phyloP scores from a whole-genome alignment of 805 yeast genomes.

The Vanderwaltozyma polyspora region DNA sequence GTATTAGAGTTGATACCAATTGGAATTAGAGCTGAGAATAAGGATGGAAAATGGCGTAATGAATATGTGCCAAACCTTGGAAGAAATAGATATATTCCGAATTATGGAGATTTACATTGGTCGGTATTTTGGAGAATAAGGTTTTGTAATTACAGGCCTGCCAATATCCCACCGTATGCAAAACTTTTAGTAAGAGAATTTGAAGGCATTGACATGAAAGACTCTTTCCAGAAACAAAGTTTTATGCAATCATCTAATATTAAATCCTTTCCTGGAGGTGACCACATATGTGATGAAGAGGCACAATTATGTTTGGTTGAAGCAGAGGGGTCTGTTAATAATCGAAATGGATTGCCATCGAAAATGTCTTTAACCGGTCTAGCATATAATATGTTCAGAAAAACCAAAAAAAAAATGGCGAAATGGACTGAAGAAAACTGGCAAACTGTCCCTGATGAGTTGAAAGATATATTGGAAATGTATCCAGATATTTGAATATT shows the following conservation, averaged over 20 bases:
- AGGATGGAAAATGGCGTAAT: slow-evolving; percentile 39
- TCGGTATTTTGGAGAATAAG: slow-evolving; percentile 48
- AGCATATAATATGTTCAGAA: slow-evolving; percentile 5
- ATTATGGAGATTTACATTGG: slow-evolving; percentile 45
- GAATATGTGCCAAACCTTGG: slow-evolving; percentile 49
- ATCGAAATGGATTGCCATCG: background rate
- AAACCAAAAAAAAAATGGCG: slow-evolving; percentile 9
- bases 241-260: no score
- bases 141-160: slow-evolving; percentile 35
- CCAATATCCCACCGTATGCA: slow-evolving; percentile 32
- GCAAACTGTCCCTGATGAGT: slow-evolving; percentile 30
- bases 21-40: slow-evolving; percentile 39
- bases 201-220: slow-evolving; percentile 5
- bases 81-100: slow-evolving; percentile 38
- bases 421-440: slow-evolving; percentile 25
- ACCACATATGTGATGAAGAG: background rate
- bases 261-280: background rate
- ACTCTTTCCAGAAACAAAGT: no score
- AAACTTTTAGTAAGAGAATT: slow-evolving; percentile 15
- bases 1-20: slow-evolving; percentile 48
- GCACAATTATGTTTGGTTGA: no score
- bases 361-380: slow-evolving; percentile 2
- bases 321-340: no score
- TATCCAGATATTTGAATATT: slow-evolving; percentile 9
- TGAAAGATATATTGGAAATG: slow-evolving; percentile 8